phyloP scores from a whole-genome alignment of 257 asterid genomes.

The Pogostemon cablin region DNA sequence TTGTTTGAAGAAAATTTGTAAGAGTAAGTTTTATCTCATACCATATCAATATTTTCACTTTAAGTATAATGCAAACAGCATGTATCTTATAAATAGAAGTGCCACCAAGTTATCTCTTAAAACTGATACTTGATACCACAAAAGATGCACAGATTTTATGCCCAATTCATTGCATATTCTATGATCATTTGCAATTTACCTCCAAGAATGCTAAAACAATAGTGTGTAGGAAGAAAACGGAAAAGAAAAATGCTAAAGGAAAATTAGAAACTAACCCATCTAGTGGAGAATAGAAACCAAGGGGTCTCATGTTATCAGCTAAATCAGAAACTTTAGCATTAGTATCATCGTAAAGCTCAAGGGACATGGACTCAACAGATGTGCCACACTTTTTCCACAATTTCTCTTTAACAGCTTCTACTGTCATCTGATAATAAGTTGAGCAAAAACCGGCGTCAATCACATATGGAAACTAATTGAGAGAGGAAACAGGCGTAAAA shows the following conservation, averaged over 20 bases:
- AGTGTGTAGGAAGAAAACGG: not conserved
- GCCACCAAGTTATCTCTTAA: too few species aligned
- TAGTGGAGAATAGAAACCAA: constrained; percentile 89
- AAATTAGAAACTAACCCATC: constrained; percentile 61
- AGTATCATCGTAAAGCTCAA: constrained; percentile 84
- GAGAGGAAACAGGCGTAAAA: too few species aligned
- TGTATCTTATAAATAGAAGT: too few species aligned
- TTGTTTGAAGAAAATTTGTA: too few species aligned
- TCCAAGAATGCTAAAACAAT: not conserved
- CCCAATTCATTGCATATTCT: too few species aligned
- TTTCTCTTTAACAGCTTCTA: constrained; percentile 90
- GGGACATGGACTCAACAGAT: constrained; percentile 75
- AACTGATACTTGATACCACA: too few species aligned
- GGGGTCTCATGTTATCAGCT: constrained; percentile 58
- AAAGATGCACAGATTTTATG: too few species aligned
- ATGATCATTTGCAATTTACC: too few species aligned
- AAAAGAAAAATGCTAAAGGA: not conserved
- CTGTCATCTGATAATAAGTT: constrained; percentile 57
- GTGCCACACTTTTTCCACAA: constrained; percentile 95
- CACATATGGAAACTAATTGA: constrained; percentile 2
- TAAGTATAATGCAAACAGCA: too few species aligned
- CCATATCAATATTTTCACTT: too few species aligned
- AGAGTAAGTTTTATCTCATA: too few species aligned
- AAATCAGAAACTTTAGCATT: constrained; percentile 67
- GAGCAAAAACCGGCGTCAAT: constrained; percentile 24